A percentile compares a stretch with the other conserved stretches of the same genome.
phyloP scores from a whole-genome alignment of 257 asterid genomes.

The Solanum boliviense region DNA sequence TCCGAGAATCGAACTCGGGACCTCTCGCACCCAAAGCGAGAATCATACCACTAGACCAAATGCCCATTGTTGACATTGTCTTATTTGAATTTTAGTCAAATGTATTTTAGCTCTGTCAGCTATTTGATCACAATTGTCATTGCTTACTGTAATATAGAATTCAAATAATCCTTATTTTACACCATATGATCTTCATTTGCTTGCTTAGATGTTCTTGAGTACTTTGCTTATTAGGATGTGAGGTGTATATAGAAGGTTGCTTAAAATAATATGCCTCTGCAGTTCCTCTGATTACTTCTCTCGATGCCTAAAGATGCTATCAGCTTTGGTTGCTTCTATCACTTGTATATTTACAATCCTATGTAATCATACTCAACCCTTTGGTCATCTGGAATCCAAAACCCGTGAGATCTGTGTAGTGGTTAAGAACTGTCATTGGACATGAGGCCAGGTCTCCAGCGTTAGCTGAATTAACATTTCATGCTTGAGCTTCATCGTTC shows the following conservation, averaged over 20 bases:
- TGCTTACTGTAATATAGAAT: not conserved
- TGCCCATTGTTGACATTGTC: not conserved
- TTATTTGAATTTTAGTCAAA: not conserved
- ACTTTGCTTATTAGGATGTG: not conserved
- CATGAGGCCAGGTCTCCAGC: not conserved
- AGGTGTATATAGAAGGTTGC: not conserved
- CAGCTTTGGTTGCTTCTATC: not conserved
- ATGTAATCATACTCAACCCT: not conserved
- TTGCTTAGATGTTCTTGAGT: not conserved
- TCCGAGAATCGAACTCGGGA: conserved; percentile 74
- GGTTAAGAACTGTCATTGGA: not conserved
- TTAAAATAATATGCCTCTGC: not conserved
- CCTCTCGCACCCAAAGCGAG: conserved; percentile 85
- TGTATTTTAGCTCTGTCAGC: not conserved
- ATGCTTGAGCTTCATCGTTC: not conserved
- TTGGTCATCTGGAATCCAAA: not conserved
- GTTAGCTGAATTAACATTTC: not conserved
- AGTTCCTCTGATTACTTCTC: not conserved
- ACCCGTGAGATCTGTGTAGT: not conserved
- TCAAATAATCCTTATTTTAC: not conserved
- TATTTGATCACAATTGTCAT: not conserved
- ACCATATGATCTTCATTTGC: not conserved
- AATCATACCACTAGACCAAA: conserved; percentile 74
- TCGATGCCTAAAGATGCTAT: not conserved
- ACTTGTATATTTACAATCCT: not conserved